Evolutionary conservation across 208 protist species (phyloP).

Genomic region (Wallacemonas sp.): DNA sequence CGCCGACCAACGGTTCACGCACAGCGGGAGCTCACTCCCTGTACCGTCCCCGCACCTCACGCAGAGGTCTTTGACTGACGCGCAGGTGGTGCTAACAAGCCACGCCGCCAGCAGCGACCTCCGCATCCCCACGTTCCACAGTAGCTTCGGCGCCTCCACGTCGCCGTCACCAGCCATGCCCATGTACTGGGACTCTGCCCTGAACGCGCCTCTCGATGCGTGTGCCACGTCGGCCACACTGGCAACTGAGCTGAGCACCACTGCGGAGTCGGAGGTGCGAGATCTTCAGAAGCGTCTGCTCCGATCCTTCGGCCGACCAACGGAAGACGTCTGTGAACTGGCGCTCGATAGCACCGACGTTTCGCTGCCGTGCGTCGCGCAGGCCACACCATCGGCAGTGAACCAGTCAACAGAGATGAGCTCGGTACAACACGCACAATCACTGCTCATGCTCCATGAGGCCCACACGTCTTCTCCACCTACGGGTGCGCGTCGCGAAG

Average conservation of each 20-base stretch:
- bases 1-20: no score
- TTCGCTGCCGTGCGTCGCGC: no score
- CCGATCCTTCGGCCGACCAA: background rate
- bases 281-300: background rate
- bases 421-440: no score
- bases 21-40: no score
- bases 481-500: background rate
- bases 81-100: background rate
- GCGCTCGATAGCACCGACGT: background rate
- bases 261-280: background rate
- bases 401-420: no score
- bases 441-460: background rate
- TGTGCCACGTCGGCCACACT: background rate
- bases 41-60: no score
- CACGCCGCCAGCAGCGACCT: conserved; percentile 3
- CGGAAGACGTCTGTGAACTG: background rate
- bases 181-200: conserved; percentile 5
- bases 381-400: background rate
- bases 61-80: no score
- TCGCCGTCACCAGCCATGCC: background rate
- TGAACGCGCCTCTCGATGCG: background rate
- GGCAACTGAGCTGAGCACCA: background rate
- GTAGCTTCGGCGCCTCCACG: background rate
- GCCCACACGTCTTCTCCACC: background rate
- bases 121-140: conserved; percentile 3